Evolutionary conservation across 1,284 basidiomycete species (phyloP), one percentile per base, ranked within the genome.

Genomic region (Puccinia horiana): DNA sequence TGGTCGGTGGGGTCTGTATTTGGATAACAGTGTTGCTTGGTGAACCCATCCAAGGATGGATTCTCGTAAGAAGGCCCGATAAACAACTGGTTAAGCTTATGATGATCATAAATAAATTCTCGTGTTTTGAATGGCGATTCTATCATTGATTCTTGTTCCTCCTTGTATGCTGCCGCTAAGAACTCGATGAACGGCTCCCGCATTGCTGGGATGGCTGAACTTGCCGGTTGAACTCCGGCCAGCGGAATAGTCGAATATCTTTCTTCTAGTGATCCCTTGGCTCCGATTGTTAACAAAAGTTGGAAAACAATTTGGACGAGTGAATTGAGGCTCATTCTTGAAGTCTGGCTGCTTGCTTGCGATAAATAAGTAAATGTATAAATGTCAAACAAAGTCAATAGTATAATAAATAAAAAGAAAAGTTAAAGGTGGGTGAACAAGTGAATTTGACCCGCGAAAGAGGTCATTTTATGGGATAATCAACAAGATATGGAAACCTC

Each of bases 21-120:
- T 5, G 63, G 29, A 58, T 79, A 65, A 58, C 76, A 79, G 11
- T 32, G 52, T 49, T 79, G 76, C 67, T 79, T 79, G 35, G 67
- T 70, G 35, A 79, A 79, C 18, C 76, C 76, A 26, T 56, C 76
- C 37, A 54, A 8, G 49, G 61, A 67, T 20, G 76, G 76, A 67
- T 79, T 79, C 2, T 70, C 76, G 44, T 16, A 29, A 37, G 76
- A 54, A 20, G 61, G 47, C 26, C 12, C 42, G 23, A 42, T 32
- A 4, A 35, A 23, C 29, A 26, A 0, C n/a, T 49, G 37, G 14
- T 40, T 29, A 1, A 54, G 49, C 2, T 79, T 16, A 6, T 26
- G 23, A 42, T 79, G 42, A 37, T 79, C 37, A 37, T 79, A 79
- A 20, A 79, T 49, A 11, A 54, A 40, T 2, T 40, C 8, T 32